Conservation (phyloP, 2,329 filamentous ascomycete genomes). For the Plenodomus lindquistii region DNA sequence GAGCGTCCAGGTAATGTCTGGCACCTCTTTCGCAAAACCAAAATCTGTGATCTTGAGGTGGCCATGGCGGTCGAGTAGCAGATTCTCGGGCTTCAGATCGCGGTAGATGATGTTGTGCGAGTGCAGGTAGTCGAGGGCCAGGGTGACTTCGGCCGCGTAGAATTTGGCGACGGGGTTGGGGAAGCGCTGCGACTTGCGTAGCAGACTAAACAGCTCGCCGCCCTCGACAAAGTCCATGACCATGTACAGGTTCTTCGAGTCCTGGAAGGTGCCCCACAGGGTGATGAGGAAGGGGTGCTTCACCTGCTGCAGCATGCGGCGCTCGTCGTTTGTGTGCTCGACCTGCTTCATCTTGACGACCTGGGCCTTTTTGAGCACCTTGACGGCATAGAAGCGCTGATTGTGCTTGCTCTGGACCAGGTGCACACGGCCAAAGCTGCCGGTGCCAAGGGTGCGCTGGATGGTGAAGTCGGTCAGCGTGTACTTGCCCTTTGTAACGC, state of each 20-base stretch:
- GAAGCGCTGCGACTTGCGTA: slow-evolving; percentile 96
- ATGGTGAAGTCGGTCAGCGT: slow-evolving; percentile 88
- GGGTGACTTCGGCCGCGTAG: slow-evolving; percentile 94
- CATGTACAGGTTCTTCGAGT: slow-evolving; percentile 96
- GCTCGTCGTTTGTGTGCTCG: slow-evolving; percentile 98
- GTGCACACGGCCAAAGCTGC: slow-evolving; percentile 95
- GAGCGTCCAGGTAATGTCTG: slow-evolving; percentile 98
- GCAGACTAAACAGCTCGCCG: slow-evolving; percentile 91
- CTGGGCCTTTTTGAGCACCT: slow-evolving; percentile 97
- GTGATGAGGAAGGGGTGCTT: slow-evolving; percentile 98
- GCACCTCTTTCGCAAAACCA: slow-evolving; percentile 96
- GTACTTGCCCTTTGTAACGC: slow-evolving; percentile 96
- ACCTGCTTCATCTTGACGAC: slow-evolving; percentile 99
- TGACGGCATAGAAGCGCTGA: slow-evolving; percentile 96
- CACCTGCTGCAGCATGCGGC: slow-evolving; percentile 92
- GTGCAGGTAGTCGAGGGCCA: slow-evolving; percentile 94
- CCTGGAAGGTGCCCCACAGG: slow-evolving; percentile 97
- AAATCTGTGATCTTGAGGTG: slow-evolving; percentile 98
- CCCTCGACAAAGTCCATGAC: slow-evolving; percentile 99
- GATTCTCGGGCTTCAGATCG: slow-evolving; percentile 93
- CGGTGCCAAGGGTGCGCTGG: slow-evolving; percentile 88
- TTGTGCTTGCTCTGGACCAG: slow-evolving; percentile 98
- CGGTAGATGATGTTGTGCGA: slow-evolving; percentile 96
- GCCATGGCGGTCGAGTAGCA: slow-evolving; percentile 87
- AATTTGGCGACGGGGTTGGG: slow-evolving; percentile 99